Evolutionary conservation across 1,139 yeast species (phyloP), one percentile per base, ranked within the genome.

Genomic region (Yamadazyma trypodendri): DNA sequence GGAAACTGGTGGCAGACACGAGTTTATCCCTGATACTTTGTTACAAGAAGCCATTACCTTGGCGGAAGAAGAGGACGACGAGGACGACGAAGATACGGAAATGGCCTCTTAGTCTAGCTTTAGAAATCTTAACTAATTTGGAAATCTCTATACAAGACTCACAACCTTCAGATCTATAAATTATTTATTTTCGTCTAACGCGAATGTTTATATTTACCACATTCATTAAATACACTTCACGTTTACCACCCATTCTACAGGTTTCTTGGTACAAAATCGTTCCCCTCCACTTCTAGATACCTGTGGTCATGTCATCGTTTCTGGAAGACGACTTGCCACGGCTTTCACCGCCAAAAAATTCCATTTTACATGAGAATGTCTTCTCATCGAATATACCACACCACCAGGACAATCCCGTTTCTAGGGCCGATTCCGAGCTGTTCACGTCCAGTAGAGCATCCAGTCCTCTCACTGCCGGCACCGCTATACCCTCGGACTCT

Each of bases 31-130:
- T 21, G 80, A 77, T 31, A 90, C 79, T 18, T 61, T 90, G 49
- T 71, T 89, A 40, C 79, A 79, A 38, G 96, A 86, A 58, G 97
- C 97, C 15, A 78, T 81, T 54, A 78, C 78, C 52, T 79, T 73
- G 47, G 97, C 97, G 59, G 83, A 82, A 40, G 94, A 85, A 43
- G 81, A 82, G 8, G 84, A 82, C n/a, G 94, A 83, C 16, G 90
- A 77, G 8, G 84, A 79, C 13, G 77, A 70, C 37, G 71, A 63
- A 37, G 58, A 43, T 24, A 38, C 45, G 24, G 61, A 53, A 32
- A 48, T 48, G 51, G 45, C 44, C 25, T 22, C 24, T 8, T 40
- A 35, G 32, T 12, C 24, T 20, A 20, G 22, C n/a, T n/a, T n/a
- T n/a, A n/a, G n/a, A n/a, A n/a, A n/a, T n/a, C n/a, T n/a, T n/a